Conservation (phyloP, 1,139 yeast genomes). For the Blastobotrys aristatus region DNA sequence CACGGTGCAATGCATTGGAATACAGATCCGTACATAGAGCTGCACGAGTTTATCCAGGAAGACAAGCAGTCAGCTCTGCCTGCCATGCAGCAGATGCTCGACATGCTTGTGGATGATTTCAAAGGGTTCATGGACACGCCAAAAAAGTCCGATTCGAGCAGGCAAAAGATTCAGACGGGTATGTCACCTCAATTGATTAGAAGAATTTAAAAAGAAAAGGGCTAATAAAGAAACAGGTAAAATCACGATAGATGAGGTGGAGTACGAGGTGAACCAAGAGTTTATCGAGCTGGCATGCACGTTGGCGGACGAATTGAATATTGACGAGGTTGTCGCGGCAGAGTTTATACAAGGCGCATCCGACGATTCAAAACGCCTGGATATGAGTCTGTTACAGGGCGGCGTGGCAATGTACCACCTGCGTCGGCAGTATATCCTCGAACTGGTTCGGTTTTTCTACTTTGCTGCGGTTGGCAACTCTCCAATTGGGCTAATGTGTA, state of each 20-base stretch:
- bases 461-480: conserved; percentile 14
- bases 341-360: conserved; percentile 48
- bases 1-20: conserved; percentile 32
- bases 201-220: neutral
- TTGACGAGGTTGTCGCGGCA: conserved; percentile 67
- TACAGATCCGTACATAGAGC: conserved; percentile 31
- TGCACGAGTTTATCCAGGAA: conserved; percentile 28
- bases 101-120: conserved; percentile 43
- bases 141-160: conserved; percentile 48
- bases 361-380: conserved; percentile 43
- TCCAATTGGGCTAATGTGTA: conserved; percentile 18
- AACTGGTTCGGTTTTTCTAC: conserved; percentile 56
- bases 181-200: conserved; percentile 7
- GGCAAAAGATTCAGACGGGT: conserved; percentile 51
- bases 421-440: conserved; percentile 66
- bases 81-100: conserved; percentile 22
- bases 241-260: conserved; percentile 46
- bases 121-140: conserved; percentile 46
- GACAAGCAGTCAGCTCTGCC: conserved; percentile 19
- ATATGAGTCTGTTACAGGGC: conserved; percentile 55
- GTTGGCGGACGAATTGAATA: conserved; percentile 58
- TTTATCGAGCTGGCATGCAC: conserved; percentile 47
- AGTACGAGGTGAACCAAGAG: conserved; percentile 47
- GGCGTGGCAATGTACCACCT: conserved; percentile 68
- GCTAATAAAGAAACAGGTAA: conserved; percentile 29